These are phyloP conservation scores for Melastoma candidum DNA, from an alignment of 441 rosid genomes.

Conservation along the genomic window DNA sequence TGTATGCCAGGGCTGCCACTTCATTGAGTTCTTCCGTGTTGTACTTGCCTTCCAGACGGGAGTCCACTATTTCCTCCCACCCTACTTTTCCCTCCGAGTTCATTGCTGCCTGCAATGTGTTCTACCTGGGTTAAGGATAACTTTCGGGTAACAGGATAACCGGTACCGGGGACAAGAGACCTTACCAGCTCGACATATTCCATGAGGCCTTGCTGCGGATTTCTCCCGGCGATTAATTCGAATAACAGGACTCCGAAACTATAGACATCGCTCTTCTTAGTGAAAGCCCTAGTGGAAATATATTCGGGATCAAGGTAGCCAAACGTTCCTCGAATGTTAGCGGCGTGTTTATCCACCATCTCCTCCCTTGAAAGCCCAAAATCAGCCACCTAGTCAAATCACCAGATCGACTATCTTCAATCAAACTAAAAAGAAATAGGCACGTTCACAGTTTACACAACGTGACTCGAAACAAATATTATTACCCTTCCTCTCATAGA, in stretches of 20 bases:
- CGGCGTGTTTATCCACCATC: conserved; percentile 72
- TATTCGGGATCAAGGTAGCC: conserved; percentile 99
- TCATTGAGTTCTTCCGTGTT: conserved; percentile 73
- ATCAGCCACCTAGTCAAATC: conserved; percentile 71
- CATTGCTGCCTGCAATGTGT: conserved; percentile 68
- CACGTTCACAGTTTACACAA: no score
- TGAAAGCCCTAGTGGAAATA: conserved; percentile 68
- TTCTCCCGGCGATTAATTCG: conserved; percentile 91
- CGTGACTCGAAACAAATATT: no score
- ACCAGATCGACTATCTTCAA: not conserved
- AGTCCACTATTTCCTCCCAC: conserved; percentile 96
- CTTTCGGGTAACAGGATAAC: no score
- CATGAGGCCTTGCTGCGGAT: conserved; percentile 94
- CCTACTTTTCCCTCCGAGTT: conserved; percentile 70
- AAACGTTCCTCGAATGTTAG: conserved; percentile 77
- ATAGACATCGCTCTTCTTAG: conserved; percentile 93
- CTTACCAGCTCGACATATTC: conserved; percentile 92
- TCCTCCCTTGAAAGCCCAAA: conserved; percentile 98
- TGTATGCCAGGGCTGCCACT: conserved; percentile 83
- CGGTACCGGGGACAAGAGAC: conserved; percentile 2
- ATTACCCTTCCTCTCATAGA: conserved; percentile 94
- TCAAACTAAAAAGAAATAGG: no score
- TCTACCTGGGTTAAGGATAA: no score
- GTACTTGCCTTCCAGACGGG: conserved; percentile 70
- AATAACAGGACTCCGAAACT: conserved; percentile 93